Conservation (phyloP, 2,329 filamentous ascomycete species). For the Ampelomyces quisqualis region DNA sequence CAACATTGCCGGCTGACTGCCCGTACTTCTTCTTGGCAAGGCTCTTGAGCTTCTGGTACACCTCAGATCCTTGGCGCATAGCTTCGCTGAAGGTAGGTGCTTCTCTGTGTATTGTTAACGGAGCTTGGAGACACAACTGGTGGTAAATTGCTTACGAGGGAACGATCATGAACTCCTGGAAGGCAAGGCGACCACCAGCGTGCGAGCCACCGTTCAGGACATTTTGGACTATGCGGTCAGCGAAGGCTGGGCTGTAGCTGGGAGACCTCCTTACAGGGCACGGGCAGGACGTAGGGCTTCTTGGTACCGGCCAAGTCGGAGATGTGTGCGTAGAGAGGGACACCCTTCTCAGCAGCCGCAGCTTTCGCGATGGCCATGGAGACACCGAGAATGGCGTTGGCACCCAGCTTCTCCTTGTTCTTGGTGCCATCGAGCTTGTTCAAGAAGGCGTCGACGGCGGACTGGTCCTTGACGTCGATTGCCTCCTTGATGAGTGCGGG, state of each 20-base stretch:
- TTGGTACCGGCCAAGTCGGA: constrained; percentile 55
- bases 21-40: constrained; percentile 99
- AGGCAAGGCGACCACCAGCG: constrained; percentile 82
- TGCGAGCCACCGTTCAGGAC: constrained; percentile 76
- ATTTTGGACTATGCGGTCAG: constrained; percentile 45
- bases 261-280: constrained; percentile 52
- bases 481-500: constrained; percentile 56
- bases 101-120: constrained; percentile 51
- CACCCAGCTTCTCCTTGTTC: constrained; percentile 61
- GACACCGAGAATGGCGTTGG: constrained; percentile 62
- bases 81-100: constrained; percentile 93
- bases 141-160: constrained; percentile 43
- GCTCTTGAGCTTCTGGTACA: constrained; percentile 96
- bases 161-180: constrained; percentile 61
- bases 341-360: constrained; percentile 56
- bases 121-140: constrained; percentile 6
- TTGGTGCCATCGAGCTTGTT: constrained; percentile 57
- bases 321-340: constrained; percentile 61
- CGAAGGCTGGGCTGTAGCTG: not conserved
- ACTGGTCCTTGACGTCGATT: constrained; percentile 58
- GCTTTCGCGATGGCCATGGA: constrained; percentile 62
- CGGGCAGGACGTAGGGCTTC: constrained; percentile 58
- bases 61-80: constrained; percentile 93
- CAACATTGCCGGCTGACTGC: constrained; percentile 97
- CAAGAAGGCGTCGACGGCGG: constrained; percentile 56